Evolutionary conservation across 139 green algal genomes (phyloP).

Genomic region (Closterium sp.): DNA sequence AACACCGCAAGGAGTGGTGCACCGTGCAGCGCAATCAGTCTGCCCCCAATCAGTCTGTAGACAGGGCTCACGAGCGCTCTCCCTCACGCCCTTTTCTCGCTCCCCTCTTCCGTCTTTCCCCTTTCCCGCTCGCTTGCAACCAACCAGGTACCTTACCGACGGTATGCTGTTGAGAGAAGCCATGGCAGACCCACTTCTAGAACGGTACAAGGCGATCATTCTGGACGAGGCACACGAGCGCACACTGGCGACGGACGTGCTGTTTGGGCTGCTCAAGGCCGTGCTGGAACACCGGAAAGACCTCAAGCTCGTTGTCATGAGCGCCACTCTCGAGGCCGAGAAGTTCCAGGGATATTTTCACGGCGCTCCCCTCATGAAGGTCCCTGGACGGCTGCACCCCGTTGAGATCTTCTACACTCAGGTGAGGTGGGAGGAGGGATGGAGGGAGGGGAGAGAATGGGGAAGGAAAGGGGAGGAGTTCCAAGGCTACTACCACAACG

Average conservation of each 20-base stretch:
- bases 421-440: conserved; percentile 46
- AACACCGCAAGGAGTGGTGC: too few species aligned
- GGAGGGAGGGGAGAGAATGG: conserved; percentile 2
- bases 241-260: conserved; percentile 81
- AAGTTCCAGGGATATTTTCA: conserved; percentile 99
- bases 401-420: conserved; percentile 99
- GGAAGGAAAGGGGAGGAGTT: conserved; percentile 44
- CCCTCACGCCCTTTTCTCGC: too few species aligned
- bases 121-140: too few species aligned
- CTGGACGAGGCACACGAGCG: conserved; percentile 87
- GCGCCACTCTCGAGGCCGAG: conserved; percentile 96
- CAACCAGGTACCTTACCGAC: too few species aligned
- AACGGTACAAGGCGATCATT: conserved; percentile 76
- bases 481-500: conserved; percentile 93
- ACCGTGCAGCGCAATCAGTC: too few species aligned
- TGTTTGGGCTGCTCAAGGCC: conserved; percentile 87
- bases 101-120: too few species aligned
- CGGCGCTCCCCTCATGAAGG: conserved; percentile 93
- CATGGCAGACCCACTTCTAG: too few species aligned
- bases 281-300: conserved; percentile 78
- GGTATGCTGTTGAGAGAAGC: too few species aligned
- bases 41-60: too few species aligned
- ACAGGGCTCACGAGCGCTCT: conserved; percentile 82
- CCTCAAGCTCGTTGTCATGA: conserved; percentile 99
- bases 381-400: conserved; percentile 91